A percentile compares a stretch with the other conserved stretches of the same genome.
Conservation (phyloP, 495 filamentous ascomycete genomes). For the Aspergillus asperescens region DNA sequence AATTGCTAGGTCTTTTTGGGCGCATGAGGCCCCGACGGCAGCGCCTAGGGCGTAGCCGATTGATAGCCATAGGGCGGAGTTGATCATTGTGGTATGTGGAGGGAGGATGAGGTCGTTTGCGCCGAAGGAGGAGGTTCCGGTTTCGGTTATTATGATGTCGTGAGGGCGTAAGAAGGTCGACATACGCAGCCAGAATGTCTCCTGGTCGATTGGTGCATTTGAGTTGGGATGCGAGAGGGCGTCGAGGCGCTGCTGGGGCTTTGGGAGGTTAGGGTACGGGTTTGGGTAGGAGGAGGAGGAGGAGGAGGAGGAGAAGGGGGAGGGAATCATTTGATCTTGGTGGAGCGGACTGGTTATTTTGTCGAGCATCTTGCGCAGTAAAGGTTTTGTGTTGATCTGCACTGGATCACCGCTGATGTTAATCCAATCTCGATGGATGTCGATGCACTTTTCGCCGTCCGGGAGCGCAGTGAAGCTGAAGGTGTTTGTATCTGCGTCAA, state of each 20-base stretch:
- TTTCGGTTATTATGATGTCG: background rate
- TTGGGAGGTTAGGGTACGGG: background rate
- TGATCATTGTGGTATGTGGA: background rate
- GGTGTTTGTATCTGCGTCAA: too few species aligned
- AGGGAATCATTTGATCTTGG: background rate
- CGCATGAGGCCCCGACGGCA: background rate
- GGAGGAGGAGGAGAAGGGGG: background rate
- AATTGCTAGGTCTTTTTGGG: background rate
- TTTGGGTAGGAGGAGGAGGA: background rate
- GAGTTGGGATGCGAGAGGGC: background rate
- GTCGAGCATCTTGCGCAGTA: background rate
- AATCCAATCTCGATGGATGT: background rate
- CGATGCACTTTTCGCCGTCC: too few species aligned
- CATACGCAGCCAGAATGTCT: background rate
- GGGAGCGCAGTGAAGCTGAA: too few species aligned
- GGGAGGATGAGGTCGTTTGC: background rate
- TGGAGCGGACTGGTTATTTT: too few species aligned
- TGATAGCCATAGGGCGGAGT: slow-evolving; percentile 1
- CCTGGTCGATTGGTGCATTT: background rate
- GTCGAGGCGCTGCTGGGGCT: background rate
- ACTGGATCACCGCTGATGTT: background rate
- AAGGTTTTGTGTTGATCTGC: background rate
- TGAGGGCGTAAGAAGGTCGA: background rate
- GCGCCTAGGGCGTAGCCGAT: background rate
- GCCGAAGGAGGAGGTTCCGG: background rate